Base-by-base conservation (phyloP, 495 filamentous ascomycete species). In the Hypoxylon lienhwacheense region DNA sequence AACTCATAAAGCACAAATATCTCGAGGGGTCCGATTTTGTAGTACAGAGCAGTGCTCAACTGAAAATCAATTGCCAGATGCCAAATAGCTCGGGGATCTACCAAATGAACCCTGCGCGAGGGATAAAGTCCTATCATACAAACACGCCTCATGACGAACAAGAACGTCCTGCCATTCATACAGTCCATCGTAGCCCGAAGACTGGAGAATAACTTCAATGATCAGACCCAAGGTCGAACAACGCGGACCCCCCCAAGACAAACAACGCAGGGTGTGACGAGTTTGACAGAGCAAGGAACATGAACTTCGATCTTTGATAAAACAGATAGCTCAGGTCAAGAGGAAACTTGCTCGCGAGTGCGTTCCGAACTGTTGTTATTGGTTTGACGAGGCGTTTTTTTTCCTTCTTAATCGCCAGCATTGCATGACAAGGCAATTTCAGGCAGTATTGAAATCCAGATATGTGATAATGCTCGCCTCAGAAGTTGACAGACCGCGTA, bases 101-200 rank as follows among this genome's bases (percentile, higher is more conserved):
- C 48, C 22, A 37, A 26, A 37, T 39, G 47, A 34, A 41, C 29
- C 45, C 53, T 36, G 44, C 32, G 29, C 22, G 39, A 7, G 37
- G 50, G 16, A 22, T 52, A 40, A n/a, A 44, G 42, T 48, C 52
- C 47, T 61, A 61, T 61, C 52, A 51, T 61, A 61, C 58, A 61
- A 61, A 44, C 49, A 28, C 29, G 47, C 42, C 46, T 47, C 51
- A 47, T 20, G 31, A 52, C 29, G 17, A 16, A n/a, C 41, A 51
- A 55, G 31, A 47, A 41, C 46, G 28, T 56, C 42, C 31, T 40
- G 37, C 39, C 45, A 41, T 41, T 40, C 51, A 42, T 43, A 50
- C 34, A 31, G 21, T 47, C 47, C 21, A 39, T 48, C 40, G 22
- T 15, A 32, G 22, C 50, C 45, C 22, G 37, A 31, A 53, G 43